Evolutionary conservation across 306 rosid genomes (phyloP), one percentile per base, ranked within the genome.

Genomic region (Canavalia ensiformis): DNA sequence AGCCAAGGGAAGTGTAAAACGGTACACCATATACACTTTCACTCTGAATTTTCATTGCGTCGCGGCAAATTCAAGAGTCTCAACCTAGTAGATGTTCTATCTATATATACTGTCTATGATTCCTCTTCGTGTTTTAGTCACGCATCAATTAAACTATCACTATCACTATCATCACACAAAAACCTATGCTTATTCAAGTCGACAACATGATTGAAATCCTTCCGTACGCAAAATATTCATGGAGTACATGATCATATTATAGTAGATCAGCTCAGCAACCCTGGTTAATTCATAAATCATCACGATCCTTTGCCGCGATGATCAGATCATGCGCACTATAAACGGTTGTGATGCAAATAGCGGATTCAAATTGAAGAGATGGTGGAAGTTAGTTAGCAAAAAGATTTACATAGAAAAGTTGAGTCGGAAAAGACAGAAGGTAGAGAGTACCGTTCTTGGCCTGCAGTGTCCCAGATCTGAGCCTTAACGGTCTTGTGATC

Each of bases 381-480:
- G 3, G 45, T n/a, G 30, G 8, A 7, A 71, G 33, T 18, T 13
- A 71, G 80, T 9, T 49, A 18, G 25, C 25, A 18, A 18, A 18
- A 18, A 0, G 25, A 18, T 18, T 18, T 18, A 18, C 0, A 18
- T 0, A 18, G 25, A 18, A 18, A 37, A 37, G 41, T 37, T 37
- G 41, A 37, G 41, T 2, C 4, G 51, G 44, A 30, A 31, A 62
- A 68, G 25, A 18, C 25, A 18, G 11, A 18, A 70, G 46, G 13
- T 42, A 78, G 56, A 55, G 68, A 12, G 30, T 80, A 95, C 99
- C 98, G 89, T 84, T 95, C 99, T 92, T 95, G 99, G 68, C 99
- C 99, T 1, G 99, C 99, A 2, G 98, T 95, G 88, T 95, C 99
- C 99, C 99, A 95, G 99, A 95, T 95, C 99, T 95, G 99, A 88